Percentiles rank a stretch among this genome's conserved stretches.
Conservation (phyloP, 805 yeast species). For the Ogataea methanolica region DNA sequence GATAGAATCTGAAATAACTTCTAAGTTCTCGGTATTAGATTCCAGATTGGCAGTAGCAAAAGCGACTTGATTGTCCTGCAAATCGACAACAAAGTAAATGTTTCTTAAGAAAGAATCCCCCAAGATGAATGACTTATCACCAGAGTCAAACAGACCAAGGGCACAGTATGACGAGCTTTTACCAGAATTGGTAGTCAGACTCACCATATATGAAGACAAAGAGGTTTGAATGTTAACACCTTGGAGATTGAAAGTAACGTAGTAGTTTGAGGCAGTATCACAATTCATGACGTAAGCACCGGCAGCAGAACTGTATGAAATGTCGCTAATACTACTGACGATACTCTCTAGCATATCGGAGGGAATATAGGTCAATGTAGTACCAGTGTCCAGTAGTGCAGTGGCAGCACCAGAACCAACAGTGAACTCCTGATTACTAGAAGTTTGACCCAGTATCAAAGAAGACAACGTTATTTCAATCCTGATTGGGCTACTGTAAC, state of each 20-base stretch:
- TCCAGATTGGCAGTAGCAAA: conserved; percentile 41
- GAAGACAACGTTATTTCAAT: conserved; percentile 46
- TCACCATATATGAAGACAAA: conserved; percentile 24
- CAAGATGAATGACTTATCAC: conserved; percentile 34
- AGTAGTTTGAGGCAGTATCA: conserved; percentile 19
- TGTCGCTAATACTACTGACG: conserved; percentile 29
- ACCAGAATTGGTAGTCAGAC: conserved; percentile 12
- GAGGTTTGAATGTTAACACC: conserved; percentile 55
- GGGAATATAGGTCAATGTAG: conserved; percentile 48
- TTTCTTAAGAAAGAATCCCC: conserved; percentile 53
- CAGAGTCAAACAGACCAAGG: conserved; percentile 35
- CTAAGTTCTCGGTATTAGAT: conserved; percentile 36
- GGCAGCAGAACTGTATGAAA: conserved; percentile 34
- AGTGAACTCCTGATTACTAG: conserved; percentile 10
- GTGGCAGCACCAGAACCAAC: conserved; percentile 29
- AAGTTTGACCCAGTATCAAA: conserved; percentile 23
- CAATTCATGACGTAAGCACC: conserved; percentile 50
- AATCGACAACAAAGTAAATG: conserved; percentile 52
- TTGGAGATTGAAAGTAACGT: conserved; percentile 48
- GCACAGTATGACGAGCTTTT: conserved; percentile 35
- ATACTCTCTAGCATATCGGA: conserved; percentile 21
- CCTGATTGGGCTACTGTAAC: conserved; percentile 38
- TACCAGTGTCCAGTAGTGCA: conserved; percentile 54
- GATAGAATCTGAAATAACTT: conserved; percentile 38
- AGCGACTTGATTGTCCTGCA: conserved; percentile 39